These are phyloP conservation scores for Aciculoconidium aculeatum DNA, from an alignment of 805 yeast genomes.

Conservation along the genomic window DNA sequence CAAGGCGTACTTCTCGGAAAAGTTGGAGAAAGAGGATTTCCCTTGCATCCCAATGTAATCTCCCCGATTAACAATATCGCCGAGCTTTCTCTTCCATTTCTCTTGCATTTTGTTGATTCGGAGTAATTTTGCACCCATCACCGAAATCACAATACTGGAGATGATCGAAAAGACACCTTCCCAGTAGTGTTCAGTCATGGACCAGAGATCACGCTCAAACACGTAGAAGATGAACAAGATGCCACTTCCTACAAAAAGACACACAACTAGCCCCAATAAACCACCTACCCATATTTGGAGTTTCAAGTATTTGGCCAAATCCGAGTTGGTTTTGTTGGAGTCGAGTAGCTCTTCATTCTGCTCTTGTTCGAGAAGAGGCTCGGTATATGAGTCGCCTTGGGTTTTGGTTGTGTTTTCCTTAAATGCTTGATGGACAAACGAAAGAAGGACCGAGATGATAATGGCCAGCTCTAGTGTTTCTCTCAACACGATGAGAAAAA, in stretches of 20 bases:
- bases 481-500: slow-evolving; percentile 65
- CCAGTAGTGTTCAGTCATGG: slow-evolving; percentile 44
- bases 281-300: slow-evolving; percentile 43
- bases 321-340: slow-evolving; percentile 3
- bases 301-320: slow-evolving; percentile 17
- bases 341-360: too few species aligned
- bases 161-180: slow-evolving; percentile 40
- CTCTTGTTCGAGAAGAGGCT: slow-evolving; percentile 1
- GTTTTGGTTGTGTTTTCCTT: slow-evolving; percentile 14
- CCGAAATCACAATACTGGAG: slow-evolving; percentile 40
- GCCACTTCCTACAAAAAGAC: slow-evolving; percentile 35
- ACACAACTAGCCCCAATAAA: slow-evolving; percentile 30
- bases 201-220: slow-evolving; percentile 41
- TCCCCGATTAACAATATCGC: slow-evolving; percentile 19
- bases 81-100: slow-evolving; percentile 38
- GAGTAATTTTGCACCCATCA: slow-evolving; percentile 41
- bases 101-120: slow-evolving; percentile 40
- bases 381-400: slow-evolving; percentile 1
- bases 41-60: slow-evolving; percentile 6
- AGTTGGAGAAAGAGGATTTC: slow-evolving; percentile 7
- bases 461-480: slow-evolving; percentile 76
- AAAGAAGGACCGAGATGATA: slow-evolving; percentile 65
- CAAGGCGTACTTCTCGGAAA: slow-evolving; percentile 56
- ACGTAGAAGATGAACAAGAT: slow-evolving; percentile 34
- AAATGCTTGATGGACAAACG: slow-evolving; percentile 61